phyloP scores from a whole-genome alignment of 306 rosid species.

The Neltuma alba region DNA sequence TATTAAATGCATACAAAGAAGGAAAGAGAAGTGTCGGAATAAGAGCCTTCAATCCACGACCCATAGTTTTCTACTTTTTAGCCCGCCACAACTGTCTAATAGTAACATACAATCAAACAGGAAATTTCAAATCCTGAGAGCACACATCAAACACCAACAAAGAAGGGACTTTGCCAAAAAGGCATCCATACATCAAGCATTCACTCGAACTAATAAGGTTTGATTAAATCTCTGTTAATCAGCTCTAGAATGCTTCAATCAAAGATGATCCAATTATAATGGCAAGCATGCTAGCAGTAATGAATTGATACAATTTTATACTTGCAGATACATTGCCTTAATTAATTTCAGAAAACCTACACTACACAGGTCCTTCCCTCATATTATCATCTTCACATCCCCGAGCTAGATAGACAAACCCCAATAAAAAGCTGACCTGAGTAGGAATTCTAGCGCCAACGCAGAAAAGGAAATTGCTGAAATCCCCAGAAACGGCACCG shows the following conservation, averaged over 20 bases:
- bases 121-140: not conserved
- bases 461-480: slow-evolving; percentile 54
- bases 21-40: not conserved
- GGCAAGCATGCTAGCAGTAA: not conserved
- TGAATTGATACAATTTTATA: not conserved
- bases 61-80: not conserved
- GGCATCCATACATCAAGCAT: not conserved
- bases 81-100: not conserved
- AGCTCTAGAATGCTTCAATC: not conserved
- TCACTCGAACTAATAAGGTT: not conserved
- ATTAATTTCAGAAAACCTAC: not conserved
- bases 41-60: too few relatives aligned
- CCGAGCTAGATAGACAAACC: not conserved
- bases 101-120: not conserved
- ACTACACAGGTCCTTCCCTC: not conserved
- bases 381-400: not conserved
- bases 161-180: slow-evolving; percentile 1
- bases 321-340: not conserved
- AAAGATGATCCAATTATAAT: not conserved
- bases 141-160: not conserved
- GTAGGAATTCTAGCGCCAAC: slow-evolving; percentile 61
- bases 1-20: slow-evolving; percentile 18
- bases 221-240: not conserved
- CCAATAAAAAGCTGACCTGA: not conserved
- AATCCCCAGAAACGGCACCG: slow-evolving; percentile 65